Conservation (phyloP, 768 basidiomycete species). For the Megacollybia marginata region DNA sequence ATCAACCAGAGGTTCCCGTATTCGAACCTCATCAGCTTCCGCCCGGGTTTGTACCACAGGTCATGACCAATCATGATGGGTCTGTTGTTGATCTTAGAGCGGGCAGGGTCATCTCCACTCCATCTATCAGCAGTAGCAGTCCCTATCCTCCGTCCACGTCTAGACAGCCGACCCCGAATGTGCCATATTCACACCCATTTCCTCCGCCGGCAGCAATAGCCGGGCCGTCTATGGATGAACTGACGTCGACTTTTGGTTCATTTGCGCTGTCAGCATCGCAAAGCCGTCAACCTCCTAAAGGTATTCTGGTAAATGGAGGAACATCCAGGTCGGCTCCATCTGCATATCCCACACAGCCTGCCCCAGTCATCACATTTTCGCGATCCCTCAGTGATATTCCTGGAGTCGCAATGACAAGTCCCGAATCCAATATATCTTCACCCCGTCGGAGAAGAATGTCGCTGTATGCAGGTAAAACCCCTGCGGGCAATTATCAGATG, state of each 20-base stretch:
- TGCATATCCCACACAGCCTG: background rate
- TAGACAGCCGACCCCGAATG: background rate
- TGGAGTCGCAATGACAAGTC: background rate
- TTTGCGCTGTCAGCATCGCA: background rate
- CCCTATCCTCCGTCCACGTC: background rate
- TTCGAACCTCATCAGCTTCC: background rate
- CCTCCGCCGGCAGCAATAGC: background rate
- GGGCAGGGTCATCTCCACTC: background rate
- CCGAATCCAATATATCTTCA: background rate
- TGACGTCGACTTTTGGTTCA: background rate
- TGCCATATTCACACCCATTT: background rate
- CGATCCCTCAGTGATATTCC: background rate
- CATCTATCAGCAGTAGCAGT: background rate
- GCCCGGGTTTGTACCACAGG: background rate
- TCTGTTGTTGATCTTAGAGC: background rate
- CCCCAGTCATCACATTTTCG: background rate
- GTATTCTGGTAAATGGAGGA: background rate
- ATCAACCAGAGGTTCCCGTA: background rate
- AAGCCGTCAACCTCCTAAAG: background rate
- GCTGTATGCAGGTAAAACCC: background rate
- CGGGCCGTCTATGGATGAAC: background rate
- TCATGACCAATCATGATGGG: background rate
- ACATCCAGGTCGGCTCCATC: background rate
- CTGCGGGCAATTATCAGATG: background rate
- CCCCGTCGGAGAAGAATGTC: background rate